A percentile compares a stretch with the other conserved stretches of the same genome.
Conservation (phyloP, 2,329 filamentous ascomycete genomes). For the Colletotrichum sp. region DNA sequence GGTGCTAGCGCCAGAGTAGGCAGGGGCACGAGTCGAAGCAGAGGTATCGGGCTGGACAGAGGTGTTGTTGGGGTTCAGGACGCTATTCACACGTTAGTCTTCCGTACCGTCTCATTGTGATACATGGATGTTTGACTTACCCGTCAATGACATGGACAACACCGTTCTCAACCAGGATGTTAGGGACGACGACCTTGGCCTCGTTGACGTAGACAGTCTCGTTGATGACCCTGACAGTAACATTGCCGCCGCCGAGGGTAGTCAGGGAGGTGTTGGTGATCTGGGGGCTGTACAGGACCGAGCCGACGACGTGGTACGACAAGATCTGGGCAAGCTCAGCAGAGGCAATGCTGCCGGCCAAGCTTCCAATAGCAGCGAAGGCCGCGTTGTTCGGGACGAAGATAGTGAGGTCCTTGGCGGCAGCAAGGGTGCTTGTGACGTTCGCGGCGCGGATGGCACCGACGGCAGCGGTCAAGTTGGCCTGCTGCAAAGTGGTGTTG, state of each 20-base stretch:
- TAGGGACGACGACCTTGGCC: constrained; percentile 51
- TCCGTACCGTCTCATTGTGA: neutral
- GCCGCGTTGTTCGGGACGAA: constrained; percentile 68
- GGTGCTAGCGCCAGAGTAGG: constrained; percentile 58
- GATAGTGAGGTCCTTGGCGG: constrained; percentile 59
- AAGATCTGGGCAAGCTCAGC: constrained; percentile 58
- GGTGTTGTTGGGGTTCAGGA: constrained; percentile 62
- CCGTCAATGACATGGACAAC: constrained; percentile 64
- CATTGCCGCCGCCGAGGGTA: constrained; percentile 27
- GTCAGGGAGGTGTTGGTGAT: constrained; percentile 22
- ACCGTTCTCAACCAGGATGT: constrained; percentile 59
- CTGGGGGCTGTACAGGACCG: constrained; percentile 55
- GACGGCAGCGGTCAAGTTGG: constrained; percentile 50
- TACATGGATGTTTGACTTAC: constrained; percentile 37
- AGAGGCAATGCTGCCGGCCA: constrained; percentile 49
- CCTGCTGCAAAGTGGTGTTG: constrained; percentile 41
- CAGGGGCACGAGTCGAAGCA: constrained; percentile 51
- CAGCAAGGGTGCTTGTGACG: constrained; percentile 45
- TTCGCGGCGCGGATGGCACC: constrained; percentile 50
- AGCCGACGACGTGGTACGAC: constrained; percentile 67
- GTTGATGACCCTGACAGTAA: constrained; percentile 40
- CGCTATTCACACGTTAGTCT: constrained; percentile 34
- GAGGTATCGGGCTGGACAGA: constrained; percentile 45
- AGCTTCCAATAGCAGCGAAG: constrained; percentile 61
- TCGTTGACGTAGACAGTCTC: constrained; percentile 51